Conservation (phyloP, 2,329 filamentous ascomycete species). For the Diaporthe capsici region DNA sequence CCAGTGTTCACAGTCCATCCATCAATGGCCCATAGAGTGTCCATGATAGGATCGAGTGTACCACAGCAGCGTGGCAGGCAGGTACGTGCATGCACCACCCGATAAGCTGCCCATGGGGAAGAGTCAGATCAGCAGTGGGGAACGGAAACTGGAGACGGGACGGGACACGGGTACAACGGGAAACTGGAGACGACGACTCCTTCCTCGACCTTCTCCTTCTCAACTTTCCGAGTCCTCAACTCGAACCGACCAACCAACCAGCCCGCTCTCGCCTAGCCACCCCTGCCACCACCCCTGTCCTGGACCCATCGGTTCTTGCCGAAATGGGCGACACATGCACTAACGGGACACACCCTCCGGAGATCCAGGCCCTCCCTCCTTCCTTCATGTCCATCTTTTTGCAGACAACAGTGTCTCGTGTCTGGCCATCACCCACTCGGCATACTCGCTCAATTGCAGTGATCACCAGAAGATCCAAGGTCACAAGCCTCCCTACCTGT, state of each 20-base stretch:
- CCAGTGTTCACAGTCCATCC: background rate
- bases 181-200: background rate
- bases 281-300: background rate
- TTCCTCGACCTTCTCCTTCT: background rate
- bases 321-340: slow-evolving; percentile 25
- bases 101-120: slow-evolving; percentile 27
- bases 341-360: slow-evolving; percentile 33
- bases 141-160: background rate
- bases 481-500: background rate
- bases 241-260: background rate
- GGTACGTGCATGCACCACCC: background rate
- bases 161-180: background rate
- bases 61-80: background rate
- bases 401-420: background rate
- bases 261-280: background rate
- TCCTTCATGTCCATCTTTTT: background rate
- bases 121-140: slow-evolving; percentile 9
- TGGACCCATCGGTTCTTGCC: slow-evolving; percentile 24
- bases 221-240: background rate
- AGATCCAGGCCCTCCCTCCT: slow-evolving; percentile 21
- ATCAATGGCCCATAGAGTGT: background rate
- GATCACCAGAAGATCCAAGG: slow-evolving; percentile 14
- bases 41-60: background rate
- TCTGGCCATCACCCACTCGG: background rate
- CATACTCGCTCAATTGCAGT: background rate